Conservation (phyloP, 164 flowering plant species). For the Vitis amurensis region DNA sequence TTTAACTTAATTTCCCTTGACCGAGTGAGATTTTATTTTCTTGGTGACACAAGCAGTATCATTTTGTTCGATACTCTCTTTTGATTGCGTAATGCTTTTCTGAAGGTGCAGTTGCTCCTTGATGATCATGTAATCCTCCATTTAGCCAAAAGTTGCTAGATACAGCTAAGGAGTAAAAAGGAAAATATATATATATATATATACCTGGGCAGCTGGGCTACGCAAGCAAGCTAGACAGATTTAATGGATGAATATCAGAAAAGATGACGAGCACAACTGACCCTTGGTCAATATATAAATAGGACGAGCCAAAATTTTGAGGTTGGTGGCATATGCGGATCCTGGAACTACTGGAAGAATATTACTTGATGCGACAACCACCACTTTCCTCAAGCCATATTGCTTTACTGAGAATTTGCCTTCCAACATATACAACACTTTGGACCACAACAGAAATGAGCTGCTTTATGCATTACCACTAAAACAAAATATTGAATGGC, state of each 20-base stretch:
- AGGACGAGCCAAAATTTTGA: too few species aligned
- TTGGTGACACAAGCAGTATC: conserved; percentile 18
- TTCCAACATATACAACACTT: conserved; percentile 1
- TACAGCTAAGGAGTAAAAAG: too few species aligned
- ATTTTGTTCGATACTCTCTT: conserved; percentile 3
- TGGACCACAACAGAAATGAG: background rate
- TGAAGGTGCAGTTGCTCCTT: background rate
- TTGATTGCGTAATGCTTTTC: conserved; percentile 8
- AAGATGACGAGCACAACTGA: too few species aligned
- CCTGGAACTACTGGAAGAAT: conserved; percentile 11
- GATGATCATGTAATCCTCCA: background rate
- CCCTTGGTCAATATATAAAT: too few species aligned
- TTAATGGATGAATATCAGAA: too few species aligned
- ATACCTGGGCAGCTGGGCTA: too few species aligned
- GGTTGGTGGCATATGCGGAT: background rate
- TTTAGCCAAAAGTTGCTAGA: too few species aligned
- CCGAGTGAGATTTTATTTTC: conserved; percentile 12
- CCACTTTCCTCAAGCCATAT: background rate
- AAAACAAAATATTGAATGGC: too few species aligned
- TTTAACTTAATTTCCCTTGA: background rate
- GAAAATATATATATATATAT: too few species aligned
- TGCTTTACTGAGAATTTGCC: background rate
- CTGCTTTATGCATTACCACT: background rate
- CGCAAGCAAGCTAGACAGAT: too few species aligned
- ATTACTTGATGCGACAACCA: conserved; percentile 19